Evolutionary conservation across 1,284 basidiomycete genomes (phyloP).

Genomic region (Phylloporus sp.): DNA sequence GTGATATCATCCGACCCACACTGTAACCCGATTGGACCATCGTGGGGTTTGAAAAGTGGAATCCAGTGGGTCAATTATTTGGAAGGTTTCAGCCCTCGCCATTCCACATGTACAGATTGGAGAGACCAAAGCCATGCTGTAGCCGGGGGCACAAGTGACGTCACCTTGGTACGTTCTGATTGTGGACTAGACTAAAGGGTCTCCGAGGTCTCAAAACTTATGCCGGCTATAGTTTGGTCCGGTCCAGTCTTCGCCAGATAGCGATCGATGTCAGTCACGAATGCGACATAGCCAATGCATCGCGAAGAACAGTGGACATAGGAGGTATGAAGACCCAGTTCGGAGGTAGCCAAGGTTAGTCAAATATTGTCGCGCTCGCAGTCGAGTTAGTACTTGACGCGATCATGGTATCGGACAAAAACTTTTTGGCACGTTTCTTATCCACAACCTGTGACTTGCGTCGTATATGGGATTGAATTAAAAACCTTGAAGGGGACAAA

Average conservation of each 20-base stretch:
- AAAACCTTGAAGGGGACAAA: too few species aligned
- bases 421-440: neutral
- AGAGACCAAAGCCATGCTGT: too few species aligned
- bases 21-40: too few species aligned
- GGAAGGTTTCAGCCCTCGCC: too few species aligned
- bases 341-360: neutral
- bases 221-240: neutral
- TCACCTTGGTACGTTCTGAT: too few species aligned
- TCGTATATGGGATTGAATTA: too few species aligned
- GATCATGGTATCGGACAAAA: neutral
- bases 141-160: too few species aligned
- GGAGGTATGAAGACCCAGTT: neutral
- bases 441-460: neutral
- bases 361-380: neutral
- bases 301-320: neutral
- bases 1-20: too few species aligned
- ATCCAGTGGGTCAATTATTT: too few species aligned
- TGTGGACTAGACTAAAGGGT: neutral
- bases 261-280: neutral
- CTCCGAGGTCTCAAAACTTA: neutral
- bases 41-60: too few species aligned
- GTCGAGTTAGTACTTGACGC: neutral
- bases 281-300: neutral
- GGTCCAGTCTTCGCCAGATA: neutral
- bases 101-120: too few species aligned